Base-by-base conservation (phyloP, 139 green algal genomes). In the Chlamydomonas sp. region DNA sequence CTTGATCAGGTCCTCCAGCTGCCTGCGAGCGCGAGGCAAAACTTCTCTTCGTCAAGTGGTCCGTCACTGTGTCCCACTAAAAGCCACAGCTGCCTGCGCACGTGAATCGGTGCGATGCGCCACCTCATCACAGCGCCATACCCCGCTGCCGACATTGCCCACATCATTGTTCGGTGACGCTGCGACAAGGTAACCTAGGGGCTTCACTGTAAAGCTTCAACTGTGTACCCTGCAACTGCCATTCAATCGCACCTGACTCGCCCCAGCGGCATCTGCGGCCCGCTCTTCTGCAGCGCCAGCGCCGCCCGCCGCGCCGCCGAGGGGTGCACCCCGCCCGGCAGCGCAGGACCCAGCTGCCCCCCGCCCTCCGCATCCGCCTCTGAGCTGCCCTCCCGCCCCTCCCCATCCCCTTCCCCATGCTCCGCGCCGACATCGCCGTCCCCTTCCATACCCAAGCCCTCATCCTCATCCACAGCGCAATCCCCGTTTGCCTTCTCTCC, bases 1-100 rank as follows among this genome's bases (percentile, higher is more conserved):
- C 77, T 90, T 90, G 66, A 92, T 85, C 12, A 86, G 58, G 5
- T 5, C 81, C 80, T 92, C 85, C 69, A 92, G 80, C 75, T 89
- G 72, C 62, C 86, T 85, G 79, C 6, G 31, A 1, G 17, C 5
- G 2, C 73, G 62, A 2, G 61, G 67, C 8, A 15, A 18, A 71
- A 18, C 9, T 71, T 9, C 9, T 12, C 9, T 9, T 71, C 10
- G 72, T 9, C 17, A 59, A 63, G 79, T 14, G 2, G 9, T 67
- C 31, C 66, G 61, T 66, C 64, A 64, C n/a, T 10, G 16, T 6
- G 16, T 77, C 5, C 72, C 10, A 15, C 17, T 77, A 15, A 9
- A 31, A 59, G 16, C 18, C 75, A 79, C n/a, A n/a, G n/a, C 66
- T 63, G 83, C 63, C 87, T 84, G 64, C 58, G 10, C 8, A 31